These are phyloP conservation scores for Brassica incana DNA, from an alignment of 345 rosid species.

Conservation along the genomic window DNA sequence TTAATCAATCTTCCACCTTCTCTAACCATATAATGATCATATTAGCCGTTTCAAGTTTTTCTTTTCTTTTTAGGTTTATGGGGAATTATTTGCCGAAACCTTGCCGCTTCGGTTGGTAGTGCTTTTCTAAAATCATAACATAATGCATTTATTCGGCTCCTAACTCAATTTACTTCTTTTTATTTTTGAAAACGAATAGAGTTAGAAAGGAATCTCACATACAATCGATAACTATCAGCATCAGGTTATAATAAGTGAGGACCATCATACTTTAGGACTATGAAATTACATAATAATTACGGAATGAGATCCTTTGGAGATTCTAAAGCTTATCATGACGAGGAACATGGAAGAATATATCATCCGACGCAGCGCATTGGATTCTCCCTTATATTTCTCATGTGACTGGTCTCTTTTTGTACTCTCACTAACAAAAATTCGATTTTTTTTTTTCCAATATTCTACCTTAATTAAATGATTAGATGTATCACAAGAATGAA, in stretches of 20 bases:
- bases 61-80: not conserved
- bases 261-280: constrained; percentile 8
- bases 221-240: constrained; percentile 4
- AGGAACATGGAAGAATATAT: constrained; percentile 29
- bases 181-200: not conserved
- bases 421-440: constrained; percentile 18
- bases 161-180: not conserved
- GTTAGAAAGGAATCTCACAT: not conserved
- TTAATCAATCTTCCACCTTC: not conserved
- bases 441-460: not conserved
- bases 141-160: constrained; percentile 25
- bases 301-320: constrained; percentile 33
- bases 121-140: not conserved
- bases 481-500: not conserved
- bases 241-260: not conserved
- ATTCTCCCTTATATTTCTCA: constrained; percentile 34
- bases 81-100: constrained; percentile 9
- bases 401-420: constrained; percentile 32
- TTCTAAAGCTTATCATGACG: constrained; percentile 32
- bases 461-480: not conserved
- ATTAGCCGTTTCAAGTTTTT: constrained; percentile 20
- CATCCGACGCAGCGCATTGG: constrained; percentile 40
- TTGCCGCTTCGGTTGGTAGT: constrained; percentile 24
- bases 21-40: not conserved
- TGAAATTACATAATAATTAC: not conserved